Evolutionary conservation across 805 yeast genomes (phyloP).

Genomic region (Candida saitoana): DNA sequence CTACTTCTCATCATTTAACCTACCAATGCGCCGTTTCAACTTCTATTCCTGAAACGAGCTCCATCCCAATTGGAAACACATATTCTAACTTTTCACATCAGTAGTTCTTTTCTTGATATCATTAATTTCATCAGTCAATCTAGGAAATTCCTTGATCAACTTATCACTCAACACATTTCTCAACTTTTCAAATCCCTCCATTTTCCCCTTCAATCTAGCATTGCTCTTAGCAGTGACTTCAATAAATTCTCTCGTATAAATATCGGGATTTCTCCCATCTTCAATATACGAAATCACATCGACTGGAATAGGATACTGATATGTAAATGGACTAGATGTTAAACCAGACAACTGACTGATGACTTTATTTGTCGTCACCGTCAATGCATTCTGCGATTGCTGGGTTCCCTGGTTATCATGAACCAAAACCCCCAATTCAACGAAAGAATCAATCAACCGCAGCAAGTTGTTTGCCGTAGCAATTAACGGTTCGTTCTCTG

Average conservation of each 20-base stretch:
- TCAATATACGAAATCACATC: conserved; percentile 91
- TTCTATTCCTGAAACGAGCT: not conserved
- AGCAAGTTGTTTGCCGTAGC: conserved; percentile 29
- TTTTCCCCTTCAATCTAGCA: conserved; percentile 82
- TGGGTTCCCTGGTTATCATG: conserved; percentile 91
- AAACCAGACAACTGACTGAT: conserved; percentile 34
- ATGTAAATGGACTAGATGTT: conserved; percentile 28
- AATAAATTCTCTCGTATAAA: conserved; percentile 92
- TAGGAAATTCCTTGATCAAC: conserved; percentile 76
- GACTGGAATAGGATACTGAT: conserved; percentile 55
- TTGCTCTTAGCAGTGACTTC: conserved; percentile 90
- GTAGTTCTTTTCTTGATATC: conserved; percentile 48
- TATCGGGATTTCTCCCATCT: conserved; percentile 95
- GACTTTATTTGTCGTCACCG: conserved; percentile 40
- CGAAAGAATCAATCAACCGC: conserved; percentile 59
- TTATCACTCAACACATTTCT: conserved; percentile 65
- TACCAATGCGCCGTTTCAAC: too few relatives aligned
- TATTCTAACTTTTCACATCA: conserved; percentile 6
- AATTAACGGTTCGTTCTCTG: conserved; percentile 26
- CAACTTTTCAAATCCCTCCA: conserved; percentile 61
- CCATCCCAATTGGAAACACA: not conserved
- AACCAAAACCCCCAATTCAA: conserved; percentile 85
- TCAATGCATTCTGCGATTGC: conserved; percentile 56
- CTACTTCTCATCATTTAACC: too few relatives aligned
- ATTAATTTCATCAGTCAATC: conserved; percentile 54